A percentile compares a stretch with the other conserved stretches of the same genome.
These are phyloP conservation scores for Ophiognomonia clavigignenti-juglandacearum DNA, from an alignment of 2,329 filamentous ascomycete species.

Conservation along the genomic window DNA sequence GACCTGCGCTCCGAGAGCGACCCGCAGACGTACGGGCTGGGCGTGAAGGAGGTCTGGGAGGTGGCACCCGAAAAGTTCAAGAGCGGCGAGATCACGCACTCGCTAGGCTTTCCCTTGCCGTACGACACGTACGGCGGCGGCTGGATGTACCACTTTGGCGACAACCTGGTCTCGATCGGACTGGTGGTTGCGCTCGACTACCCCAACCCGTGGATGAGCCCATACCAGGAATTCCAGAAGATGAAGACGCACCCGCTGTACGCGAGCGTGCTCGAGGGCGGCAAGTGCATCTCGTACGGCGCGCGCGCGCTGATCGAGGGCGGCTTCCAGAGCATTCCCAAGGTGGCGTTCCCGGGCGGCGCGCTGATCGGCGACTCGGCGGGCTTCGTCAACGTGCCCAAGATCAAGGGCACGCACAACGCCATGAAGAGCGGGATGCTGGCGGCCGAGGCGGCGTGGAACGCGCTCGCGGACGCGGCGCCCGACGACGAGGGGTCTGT, in stretches of 20 bases:
- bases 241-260: slow-evolving; percentile 97
- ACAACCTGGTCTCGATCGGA: slow-evolving; percentile 90
- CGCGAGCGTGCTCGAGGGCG: slow-evolving; percentile 79
- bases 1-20: slow-evolving; percentile 85
- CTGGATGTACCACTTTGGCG: slow-evolving; percentile 99
- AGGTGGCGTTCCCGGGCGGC: slow-evolving; percentile 92
- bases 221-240: slow-evolving; percentile 96
- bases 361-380: slow-evolving; percentile 94
- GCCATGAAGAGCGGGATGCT: slow-evolving; percentile 98
- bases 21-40: slow-evolving; percentile 91
- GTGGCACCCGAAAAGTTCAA: slow-evolving; percentile 88
- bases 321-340: slow-evolving; percentile 95
- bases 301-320: slow-evolving; percentile 89
- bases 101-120: slow-evolving; percentile 87
- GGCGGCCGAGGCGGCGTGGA: slow-evolving; percentile 84
- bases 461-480: slow-evolving; percentile 55
- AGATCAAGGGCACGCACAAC: slow-evolving; percentile 97
- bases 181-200: slow-evolving; percentile 94
- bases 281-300: slow-evolving; percentile 95
- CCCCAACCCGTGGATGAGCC: slow-evolving; percentile 91
- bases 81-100: slow-evolving; percentile 79
- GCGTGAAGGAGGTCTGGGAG: slow-evolving; percentile 97
- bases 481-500: slow-evolving; percentile 60
- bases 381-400: slow-evolving; percentile 94
- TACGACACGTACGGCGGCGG: slow-evolving; percentile 90